Conservation (phyloP, 441 rosid species). For the Populus tomentosa region DNA sequence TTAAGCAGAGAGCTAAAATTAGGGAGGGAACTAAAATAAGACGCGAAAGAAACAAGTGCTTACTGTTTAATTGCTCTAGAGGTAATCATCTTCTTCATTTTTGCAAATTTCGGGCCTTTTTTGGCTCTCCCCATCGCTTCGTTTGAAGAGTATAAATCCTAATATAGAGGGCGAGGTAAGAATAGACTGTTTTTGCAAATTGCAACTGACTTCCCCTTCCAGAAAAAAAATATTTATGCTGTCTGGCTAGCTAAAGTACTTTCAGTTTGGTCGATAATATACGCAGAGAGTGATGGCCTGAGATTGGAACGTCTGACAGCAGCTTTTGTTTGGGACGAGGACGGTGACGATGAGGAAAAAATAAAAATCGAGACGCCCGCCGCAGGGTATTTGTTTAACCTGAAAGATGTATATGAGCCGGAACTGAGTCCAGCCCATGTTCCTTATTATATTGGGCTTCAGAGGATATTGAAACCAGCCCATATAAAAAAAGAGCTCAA, state of each 20-base stretch:
- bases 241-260: not conserved
- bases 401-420: not conserved
- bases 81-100: constrained; percentile 70
- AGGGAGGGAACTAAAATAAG: not conserved
- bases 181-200: not conserved
- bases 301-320: not conserved
- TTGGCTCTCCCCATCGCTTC: constrained; percentile 68
- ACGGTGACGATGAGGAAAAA: not conserved
- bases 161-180: not conserved
- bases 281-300: not conserved
- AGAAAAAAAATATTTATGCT: not conserved
- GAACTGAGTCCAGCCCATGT: not conserved
- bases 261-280: not conserved
- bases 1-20: not conserved
- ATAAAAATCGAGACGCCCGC: not conserved
- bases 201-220: not conserved
- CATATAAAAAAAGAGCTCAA: too few relatives aligned
- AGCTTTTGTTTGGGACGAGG: not conserved
- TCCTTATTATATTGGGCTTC: too few relatives aligned
- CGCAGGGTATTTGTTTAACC: not conserved
- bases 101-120: constrained; percentile 70
- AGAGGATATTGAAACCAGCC: too few relatives aligned
- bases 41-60: not conserved
- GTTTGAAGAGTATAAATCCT: not conserved
- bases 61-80: constrained; percentile 69